Evolutionary conservation across 192 early-diverging fungal genomes (phyloP), one percentile per base, ranked within the genome.

Genomic region (Geranomyces variabilis): DNA sequence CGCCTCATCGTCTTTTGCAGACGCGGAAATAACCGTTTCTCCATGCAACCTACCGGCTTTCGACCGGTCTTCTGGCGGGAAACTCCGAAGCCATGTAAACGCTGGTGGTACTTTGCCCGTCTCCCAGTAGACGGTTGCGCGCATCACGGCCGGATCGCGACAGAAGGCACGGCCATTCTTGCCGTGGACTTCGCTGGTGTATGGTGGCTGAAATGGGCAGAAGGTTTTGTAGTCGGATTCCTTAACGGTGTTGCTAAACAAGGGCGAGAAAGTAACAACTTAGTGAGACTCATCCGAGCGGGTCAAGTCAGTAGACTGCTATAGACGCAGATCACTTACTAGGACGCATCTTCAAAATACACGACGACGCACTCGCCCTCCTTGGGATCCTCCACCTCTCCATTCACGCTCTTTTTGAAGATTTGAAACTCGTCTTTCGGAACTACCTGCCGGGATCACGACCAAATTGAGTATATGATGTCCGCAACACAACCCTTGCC

Each of bases 341-440:
- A 88, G 5, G 85, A 87, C 15, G 74, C 86, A 49, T 88, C 86
- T 74, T 88, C 86, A 75, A 88, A 88, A 67, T 88, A 88, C 68
- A 83, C 84, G 14, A 88, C 86, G 29, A 88, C 76, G 30, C 77
- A 80, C 74, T 88, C 85, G 43, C 85, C 83, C 14, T 71, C 73
- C 64, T 66, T 68, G 3, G 86, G 86, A 34, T 80, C 70, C n/a
- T 70, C 55, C 13, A 84, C 69, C 36, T 80, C 74, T 34, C 63
- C 70, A 21, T 79, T 77, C 26, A 87, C 81, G 46, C 64, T 72
- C 71, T 75, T 63, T 17, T 77, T 77, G 57, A 86, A 87, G 19
- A 80, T 72, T 30, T 71, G 74, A 34, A 84, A 76, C 70, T 87
- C 86, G 26, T 81, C 71, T 22, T 61, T 56, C 15, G 80, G 78